These are phyloP conservation scores for Coemansia sp. DNA, from an alignment of 192 early-diverging fungal species.

Conservation along the genomic window DNA sequence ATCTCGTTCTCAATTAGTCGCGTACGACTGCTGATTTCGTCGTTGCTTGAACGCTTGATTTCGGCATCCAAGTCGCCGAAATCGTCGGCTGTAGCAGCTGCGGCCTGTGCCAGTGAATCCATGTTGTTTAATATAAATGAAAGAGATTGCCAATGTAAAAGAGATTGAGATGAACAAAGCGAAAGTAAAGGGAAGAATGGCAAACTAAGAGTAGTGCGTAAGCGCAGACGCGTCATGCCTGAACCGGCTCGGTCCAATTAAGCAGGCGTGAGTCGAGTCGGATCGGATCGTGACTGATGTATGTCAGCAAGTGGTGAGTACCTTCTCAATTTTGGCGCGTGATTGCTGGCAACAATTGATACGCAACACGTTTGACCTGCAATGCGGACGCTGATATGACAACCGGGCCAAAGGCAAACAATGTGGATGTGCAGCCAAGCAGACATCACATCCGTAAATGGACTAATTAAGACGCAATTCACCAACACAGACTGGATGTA, in stretches of 20 bases:
- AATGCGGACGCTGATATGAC: neutral
- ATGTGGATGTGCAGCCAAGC: neutral
- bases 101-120: constrained; percentile 53
- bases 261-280: constrained; percentile 9
- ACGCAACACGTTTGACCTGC: neutral
- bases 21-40: constrained; percentile 90
- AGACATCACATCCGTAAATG: neutral
- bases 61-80: constrained; percentile 85
- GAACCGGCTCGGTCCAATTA: constrained; percentile 1
- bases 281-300: neutral
- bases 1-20: constrained; percentile 96
- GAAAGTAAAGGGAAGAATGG: neutral
- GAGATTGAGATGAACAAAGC: neutral
- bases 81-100: constrained; percentile 44
- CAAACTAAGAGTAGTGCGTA: neutral
- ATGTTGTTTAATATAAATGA: constrained; percentile 17
- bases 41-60: constrained; percentile 83
- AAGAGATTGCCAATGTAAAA: neutral
- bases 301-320: too few species aligned
- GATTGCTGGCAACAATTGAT: neutral
- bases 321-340: too few species aligned
- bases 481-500: neutral
- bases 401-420: neutral
- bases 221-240: constrained; percentile 13
- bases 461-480: neutral